phyloP scores from a whole-genome alignment of 345 rosid genomes.

The Crucihimalaya himalaica region DNA sequence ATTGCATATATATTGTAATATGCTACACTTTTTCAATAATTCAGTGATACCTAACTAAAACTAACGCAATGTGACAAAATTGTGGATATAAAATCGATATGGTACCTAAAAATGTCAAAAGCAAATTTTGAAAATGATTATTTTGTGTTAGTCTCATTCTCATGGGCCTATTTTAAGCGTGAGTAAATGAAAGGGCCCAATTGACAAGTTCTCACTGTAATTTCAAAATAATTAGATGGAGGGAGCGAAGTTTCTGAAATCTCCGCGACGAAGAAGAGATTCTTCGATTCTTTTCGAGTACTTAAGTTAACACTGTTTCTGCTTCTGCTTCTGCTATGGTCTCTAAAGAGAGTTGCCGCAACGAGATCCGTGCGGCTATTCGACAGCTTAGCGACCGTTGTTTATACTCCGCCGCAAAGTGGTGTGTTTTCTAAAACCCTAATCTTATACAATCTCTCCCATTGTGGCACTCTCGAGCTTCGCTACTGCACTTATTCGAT shows the following conservation, averaged over 20 bases:
- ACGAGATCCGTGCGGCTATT: conserved; percentile 75
- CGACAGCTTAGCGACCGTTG: conserved; percentile 87
- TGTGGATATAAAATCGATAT: background rate
- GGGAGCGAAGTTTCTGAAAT: conserved; percentile 31
- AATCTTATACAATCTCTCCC: background rate
- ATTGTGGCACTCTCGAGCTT: conserved; percentile 10
- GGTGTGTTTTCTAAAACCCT: conserved; percentile 70
- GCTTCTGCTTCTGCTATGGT: conserved; percentile 51
- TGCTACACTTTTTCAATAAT: background rate
- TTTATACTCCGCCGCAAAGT: conserved; percentile 85
- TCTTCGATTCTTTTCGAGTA: conserved; percentile 20
- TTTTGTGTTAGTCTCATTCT: background rate
- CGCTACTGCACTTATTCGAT: background rate
- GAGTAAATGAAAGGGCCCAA: background rate
- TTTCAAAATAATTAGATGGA: conserved; percentile 32
- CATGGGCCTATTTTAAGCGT: conserved; percentile 11
- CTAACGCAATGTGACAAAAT: background rate
- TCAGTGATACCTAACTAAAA: background rate
- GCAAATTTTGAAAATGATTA: background rate
- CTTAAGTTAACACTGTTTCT: conserved; percentile 12
- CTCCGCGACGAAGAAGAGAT: conserved; percentile 23
- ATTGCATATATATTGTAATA: background rate
- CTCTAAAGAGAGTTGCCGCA: conserved; percentile 79
- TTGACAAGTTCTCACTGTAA: background rate
- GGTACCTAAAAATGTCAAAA: background rate